Percentiles rank a stretch among this genome's conserved stretches.
phyloP scores from a whole-genome alignment of 257 asterid genomes.

The Craterostigma plantagineum region DNA sequence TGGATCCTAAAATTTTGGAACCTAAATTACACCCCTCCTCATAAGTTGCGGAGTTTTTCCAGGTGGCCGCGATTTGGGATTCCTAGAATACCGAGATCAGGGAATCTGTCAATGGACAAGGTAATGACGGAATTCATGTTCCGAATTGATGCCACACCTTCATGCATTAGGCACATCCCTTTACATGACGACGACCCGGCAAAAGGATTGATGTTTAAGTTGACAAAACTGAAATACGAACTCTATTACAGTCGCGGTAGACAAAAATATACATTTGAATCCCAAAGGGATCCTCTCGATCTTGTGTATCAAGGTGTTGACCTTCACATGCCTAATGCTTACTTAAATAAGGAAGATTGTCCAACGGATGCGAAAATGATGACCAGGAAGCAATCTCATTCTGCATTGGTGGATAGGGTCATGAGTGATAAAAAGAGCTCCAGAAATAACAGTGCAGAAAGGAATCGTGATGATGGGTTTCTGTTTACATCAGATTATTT shows the following conservation, averaged over 20 bases:
- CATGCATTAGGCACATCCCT: slow-evolving; percentile 72
- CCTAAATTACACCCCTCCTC: slow-evolving; percentile 78
- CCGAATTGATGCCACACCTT: slow-evolving; percentile 80
- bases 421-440: slow-evolving; percentile 36
- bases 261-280: slow-evolving; percentile 75
- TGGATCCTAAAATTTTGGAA: slow-evolving; percentile 87
- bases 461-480: slow-evolving; percentile 84
- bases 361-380: slow-evolving; percentile 49
- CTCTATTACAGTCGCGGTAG: slow-evolving; percentile 68
- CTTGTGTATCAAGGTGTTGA: slow-evolving; percentile 92
- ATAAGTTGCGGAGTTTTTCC: slow-evolving; percentile 77
- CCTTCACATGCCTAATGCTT: slow-evolving; percentile 81
- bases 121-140: slow-evolving; percentile 98
- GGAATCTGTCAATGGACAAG: slow-evolving; percentile 82
- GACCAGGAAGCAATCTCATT: slow-evolving; percentile 56
- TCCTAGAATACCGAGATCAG: slow-evolving; percentile 91
- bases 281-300: slow-evolving; percentile 77
- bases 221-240: slow-evolving; percentile 70
- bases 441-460: slow-evolving; percentile 35
- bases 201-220: slow-evolving; percentile 70
- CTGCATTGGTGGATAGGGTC: slow-evolving; percentile 51
- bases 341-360: slow-evolving; percentile 55
- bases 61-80: slow-evolving; percentile 96
- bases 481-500: slow-evolving; percentile 81
- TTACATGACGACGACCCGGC: slow-evolving; percentile 94